phyloP scores from a whole-genome alignment of 1,139 yeast genomes.

The Hemisphaericaspora xylofermentans region DNA sequence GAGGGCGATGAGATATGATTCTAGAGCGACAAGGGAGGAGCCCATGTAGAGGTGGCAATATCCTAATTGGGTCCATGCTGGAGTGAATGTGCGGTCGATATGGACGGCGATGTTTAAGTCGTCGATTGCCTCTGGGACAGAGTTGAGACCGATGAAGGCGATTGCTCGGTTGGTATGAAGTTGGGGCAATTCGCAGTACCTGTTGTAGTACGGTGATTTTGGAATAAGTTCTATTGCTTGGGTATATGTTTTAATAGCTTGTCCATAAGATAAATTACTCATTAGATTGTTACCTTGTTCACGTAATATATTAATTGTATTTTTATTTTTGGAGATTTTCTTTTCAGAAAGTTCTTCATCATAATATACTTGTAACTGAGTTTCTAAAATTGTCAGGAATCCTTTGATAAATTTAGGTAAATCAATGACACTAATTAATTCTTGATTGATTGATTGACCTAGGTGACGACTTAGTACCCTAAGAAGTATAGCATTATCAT shows the following conservation, averaged over 20 bases:
- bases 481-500: background rate
- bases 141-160: slow-evolving; percentile 44
- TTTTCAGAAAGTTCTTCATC: background rate
- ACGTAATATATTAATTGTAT: slow-evolving; percentile 23
- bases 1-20: slow-evolving; percentile 36
- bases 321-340: background rate
- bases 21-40: slow-evolving; percentile 31
- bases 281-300: slow-evolving; percentile 46
- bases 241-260: slow-evolving; percentile 43
- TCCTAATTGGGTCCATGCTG: slow-evolving; percentile 50
- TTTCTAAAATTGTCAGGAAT: background rate
- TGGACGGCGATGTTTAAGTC: slow-evolving; percentile 37
- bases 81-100: slow-evolving; percentile 34
- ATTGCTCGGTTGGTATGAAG: slow-evolving; percentile 42
- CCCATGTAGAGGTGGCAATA: slow-evolving; percentile 49
- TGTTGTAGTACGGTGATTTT: slow-evolving; percentile 13
- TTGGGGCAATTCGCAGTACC: slow-evolving; percentile 27
- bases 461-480: background rate
- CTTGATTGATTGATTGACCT: background rate
- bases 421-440: too few relatives aligned
- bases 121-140: slow-evolving; percentile 41
- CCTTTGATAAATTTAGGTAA: background rate
- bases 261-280: slow-evolving; percentile 39
- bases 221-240: slow-evolving; percentile 31
- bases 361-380: background rate